phyloP scores from a whole-genome alignment of 768 basidiomycete genomes.

The Gloeostereum incarnatum region DNA sequence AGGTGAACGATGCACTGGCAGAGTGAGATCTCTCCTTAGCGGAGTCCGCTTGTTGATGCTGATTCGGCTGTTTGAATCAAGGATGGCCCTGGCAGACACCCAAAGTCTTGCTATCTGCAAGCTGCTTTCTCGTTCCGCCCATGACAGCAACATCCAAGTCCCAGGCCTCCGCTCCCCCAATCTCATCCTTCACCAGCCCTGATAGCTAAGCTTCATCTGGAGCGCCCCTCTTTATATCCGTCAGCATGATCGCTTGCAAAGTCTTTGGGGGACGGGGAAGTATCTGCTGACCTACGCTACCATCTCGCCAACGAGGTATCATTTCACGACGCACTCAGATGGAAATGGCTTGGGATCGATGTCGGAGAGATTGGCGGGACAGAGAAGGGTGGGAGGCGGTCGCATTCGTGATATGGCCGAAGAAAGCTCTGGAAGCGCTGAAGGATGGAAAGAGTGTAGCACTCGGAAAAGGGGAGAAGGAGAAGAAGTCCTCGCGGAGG shows the following conservation, averaged over 20 bases:
- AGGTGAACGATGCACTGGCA: conserved; percentile 70
- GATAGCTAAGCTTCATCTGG: conserved; percentile 87
- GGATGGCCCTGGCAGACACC: conserved; percentile 83
- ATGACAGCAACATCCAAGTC: conserved; percentile 68
- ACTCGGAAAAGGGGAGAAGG: conserved; percentile 35
- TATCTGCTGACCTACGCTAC: conserved; percentile 56
- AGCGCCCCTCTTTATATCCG: conserved; percentile 71
- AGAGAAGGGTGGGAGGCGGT: conserved; percentile 71
- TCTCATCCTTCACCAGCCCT: conserved; percentile 90
- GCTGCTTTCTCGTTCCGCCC: conserved; percentile 75
- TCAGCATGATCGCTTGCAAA: conserved; percentile 65
- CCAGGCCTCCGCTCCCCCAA: conserved; percentile 87
- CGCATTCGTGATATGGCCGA: conserved; percentile 68
- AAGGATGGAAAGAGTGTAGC: conserved; percentile 35
- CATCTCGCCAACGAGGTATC: conserved; percentile 65
- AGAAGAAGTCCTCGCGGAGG: conserved; percentile 40
- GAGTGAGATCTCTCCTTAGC: conserved; percentile 71
- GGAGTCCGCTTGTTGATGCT: too few species aligned
- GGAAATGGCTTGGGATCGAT: conserved; percentile 97
- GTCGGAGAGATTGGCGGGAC: conserved; percentile 70
- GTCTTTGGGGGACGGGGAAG: too few species aligned
- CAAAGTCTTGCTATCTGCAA: conserved; percentile 90
- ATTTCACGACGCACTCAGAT: conserved; percentile 64
- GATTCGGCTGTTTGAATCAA: conserved; percentile 18
- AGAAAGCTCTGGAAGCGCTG: conserved; percentile 64